Evolutionary conservation across 441 rosid genomes (phyloP).

Genomic region (Erodium chrysanthum): DNA sequence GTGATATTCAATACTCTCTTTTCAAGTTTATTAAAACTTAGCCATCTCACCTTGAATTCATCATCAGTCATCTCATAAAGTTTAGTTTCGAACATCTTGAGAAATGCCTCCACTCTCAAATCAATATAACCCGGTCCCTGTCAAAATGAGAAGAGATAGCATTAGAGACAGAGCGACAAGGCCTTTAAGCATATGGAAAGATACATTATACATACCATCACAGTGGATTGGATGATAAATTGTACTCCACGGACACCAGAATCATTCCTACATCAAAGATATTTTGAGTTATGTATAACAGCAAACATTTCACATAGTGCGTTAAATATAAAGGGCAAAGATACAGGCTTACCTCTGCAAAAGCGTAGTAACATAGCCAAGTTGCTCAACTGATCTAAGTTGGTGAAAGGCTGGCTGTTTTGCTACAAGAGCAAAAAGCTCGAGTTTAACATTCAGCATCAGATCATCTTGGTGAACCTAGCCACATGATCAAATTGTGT

Average conservation of each 20-base stretch:
- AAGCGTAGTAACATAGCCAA: slow-evolving; percentile 66
- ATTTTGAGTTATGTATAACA: slow-evolving; percentile 6
- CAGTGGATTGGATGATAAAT: slow-evolving; percentile 68
- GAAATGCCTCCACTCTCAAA: slow-evolving; percentile 64
- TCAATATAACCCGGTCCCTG: slow-evolving; percentile 75
- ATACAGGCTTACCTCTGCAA: slow-evolving; percentile 40
- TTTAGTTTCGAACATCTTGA: slow-evolving; percentile 52
- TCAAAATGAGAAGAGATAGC: slow-evolving; percentile 12
- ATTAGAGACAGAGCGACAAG: not conserved
- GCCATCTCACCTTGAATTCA: slow-evolving; percentile 59
- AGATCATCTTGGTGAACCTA: slow-evolving; percentile 66
- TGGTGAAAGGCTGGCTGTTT: slow-evolving; percentile 86
- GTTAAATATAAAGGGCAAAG: slow-evolving; percentile 1
- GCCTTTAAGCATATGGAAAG: slow-evolving; percentile 7
- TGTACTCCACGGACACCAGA: slow-evolving; percentile 58
- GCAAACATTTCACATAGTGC: slow-evolving; percentile 1
- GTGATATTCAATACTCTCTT: not conserved
- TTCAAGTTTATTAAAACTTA: not conserved
- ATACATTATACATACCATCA: slow-evolving; percentile 36
- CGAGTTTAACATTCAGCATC: slow-evolving; percentile 55
- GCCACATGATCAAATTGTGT: slow-evolving; percentile 2
- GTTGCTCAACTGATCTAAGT: slow-evolving; percentile 85
- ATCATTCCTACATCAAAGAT: slow-evolving; percentile 35
- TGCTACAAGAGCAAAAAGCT: slow-evolving; percentile 60
- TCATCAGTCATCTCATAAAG: slow-evolving; percentile 54